phyloP scores from a whole-genome alignment of 139 green algal genomes.

The Picochlorum sp. region DNA sequence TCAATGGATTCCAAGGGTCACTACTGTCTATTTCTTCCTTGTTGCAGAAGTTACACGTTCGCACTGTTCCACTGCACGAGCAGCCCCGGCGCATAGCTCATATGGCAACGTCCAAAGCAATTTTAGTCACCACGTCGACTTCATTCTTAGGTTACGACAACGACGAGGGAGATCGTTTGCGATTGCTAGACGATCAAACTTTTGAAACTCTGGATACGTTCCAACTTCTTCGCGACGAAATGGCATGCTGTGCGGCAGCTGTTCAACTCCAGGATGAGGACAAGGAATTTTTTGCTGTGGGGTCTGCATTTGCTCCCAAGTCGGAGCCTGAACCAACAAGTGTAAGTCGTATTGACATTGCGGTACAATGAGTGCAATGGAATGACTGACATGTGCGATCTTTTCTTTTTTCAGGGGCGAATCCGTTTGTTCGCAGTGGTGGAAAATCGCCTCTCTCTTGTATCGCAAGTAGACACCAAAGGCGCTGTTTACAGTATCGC shows the following conservation, averaged over 20 bases:
- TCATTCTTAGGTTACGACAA: background rate
- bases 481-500: slow-evolving; percentile 81
- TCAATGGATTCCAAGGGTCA: too few relatives aligned
- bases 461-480: slow-evolving; percentile 72
- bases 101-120: slow-evolving; percentile 34
- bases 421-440: slow-evolving; percentile 60
- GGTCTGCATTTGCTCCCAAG: slow-evolving; percentile 56
- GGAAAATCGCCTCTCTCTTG: slow-evolving; percentile 44
- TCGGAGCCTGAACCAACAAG: slow-evolving; percentile 79
- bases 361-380: background rate
- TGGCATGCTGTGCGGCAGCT: slow-evolving; percentile 41
- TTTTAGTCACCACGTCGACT: background rate
- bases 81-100: slow-evolving; percentile 86
- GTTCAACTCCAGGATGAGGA: slow-evolving; percentile 35
- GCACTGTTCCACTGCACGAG: slow-evolving; percentile 78
- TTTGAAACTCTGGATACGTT: slow-evolving; percentile 63
- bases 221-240: slow-evolving; percentile 52
- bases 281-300: slow-evolving; percentile 68
- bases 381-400: background rate
- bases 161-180: slow-evolving; percentile 32
- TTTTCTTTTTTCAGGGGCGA: slow-evolving; percentile 37
- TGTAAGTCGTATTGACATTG: slow-evolving; percentile 5
- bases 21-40: background rate
- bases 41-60: slow-evolving; percentile 89
- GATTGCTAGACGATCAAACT: slow-evolving; percentile 64